A percentile compares a stretch with the other conserved stretches of the same genome.
Evolutionary conservation across 2,329 filamentous ascomycete genomes (phyloP).

Genomic region (Aspergillus hortae): DNA sequence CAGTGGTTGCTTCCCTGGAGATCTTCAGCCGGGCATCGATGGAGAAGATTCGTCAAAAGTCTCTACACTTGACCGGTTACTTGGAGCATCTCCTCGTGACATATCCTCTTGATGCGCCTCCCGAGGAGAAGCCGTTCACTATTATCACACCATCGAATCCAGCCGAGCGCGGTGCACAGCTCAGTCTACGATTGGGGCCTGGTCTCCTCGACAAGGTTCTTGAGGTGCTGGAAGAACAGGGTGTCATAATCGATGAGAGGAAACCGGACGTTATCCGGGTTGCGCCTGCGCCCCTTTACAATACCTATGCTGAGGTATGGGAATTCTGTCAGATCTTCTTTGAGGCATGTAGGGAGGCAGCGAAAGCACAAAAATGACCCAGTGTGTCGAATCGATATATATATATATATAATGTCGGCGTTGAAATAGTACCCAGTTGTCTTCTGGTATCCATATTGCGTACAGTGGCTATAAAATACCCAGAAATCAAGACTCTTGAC

Average conservation of each 20-base stretch:
- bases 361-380: conserved; percentile 7
- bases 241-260: conserved; percentile 76
- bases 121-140: conserved; percentile 46
- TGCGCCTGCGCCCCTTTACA: conserved; percentile 81
- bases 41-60: conserved; percentile 65
- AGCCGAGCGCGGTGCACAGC: conserved; percentile 68
- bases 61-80: conserved; percentile 70
- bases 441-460: background rate
- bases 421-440: background rate
- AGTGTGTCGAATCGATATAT: conserved; percentile 1
- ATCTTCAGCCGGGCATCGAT: conserved; percentile 73
- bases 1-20: conserved; percentile 68
- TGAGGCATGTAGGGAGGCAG: conserved; percentile 44
- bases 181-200: conserved; percentile 67
- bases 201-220: conserved; percentile 69
- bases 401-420: background rate
- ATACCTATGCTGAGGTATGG: conserved; percentile 71
- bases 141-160: conserved; percentile 70
- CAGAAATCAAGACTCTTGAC: no score
- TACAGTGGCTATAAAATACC: background rate
- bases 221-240: conserved; percentile 60
- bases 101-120: conserved; percentile 25
- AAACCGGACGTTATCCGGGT: conserved; percentile 82
- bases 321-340: conserved; percentile 56
- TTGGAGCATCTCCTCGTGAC: conserved; percentile 63